Base-by-base conservation (phyloP, 768 basidiomycete species). In the Cystobasidium ongulense region DNA sequence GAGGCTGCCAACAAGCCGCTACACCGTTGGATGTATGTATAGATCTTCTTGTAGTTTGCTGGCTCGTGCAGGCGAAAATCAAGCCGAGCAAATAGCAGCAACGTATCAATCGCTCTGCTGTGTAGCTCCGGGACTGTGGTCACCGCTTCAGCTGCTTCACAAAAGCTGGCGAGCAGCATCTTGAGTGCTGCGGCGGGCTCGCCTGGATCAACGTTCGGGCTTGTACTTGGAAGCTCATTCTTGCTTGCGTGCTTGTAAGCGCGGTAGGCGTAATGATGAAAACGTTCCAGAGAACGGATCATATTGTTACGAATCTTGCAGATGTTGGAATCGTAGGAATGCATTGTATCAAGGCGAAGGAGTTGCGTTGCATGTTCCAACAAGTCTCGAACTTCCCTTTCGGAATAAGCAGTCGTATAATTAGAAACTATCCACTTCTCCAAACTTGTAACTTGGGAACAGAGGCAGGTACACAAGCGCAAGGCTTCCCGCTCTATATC, bases 31-130 rank as follows among this genome's bases (percentile, higher is more conserved):
- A 71, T 3, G 38, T 29, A 59, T 1, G 8, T 1, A 31, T 38
- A 52, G 25, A 38, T 29, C 18, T 11, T 10, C 10, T 27, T n/a
- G 54, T 71, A 59, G 35, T 21, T 57, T 15, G 68, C 21, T 23
- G 43, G 36, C 25, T 57, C 53, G 7, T 59, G 13, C 5, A 59
- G 54, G 10, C 31, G 18, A n/a, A 71, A 43, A 23, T 52, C 54
- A 17, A 27, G 4, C 13, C 54, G 68, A 71, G 68, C 50, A 11
- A 71, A 36, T 23, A 71, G 68, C 21, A 71, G 68, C 13, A 71
- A 29, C 1, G 53, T 46, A 27, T 71, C 68, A 29, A 54, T 11
- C 18, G 68, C 52, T 15, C 33, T 8, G 29, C 13, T 15, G 7
- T 21, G 29, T 46, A 71, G 53, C 33, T 38, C 46, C 21, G 18